A percentile compares a stretch with the other conserved stretches of the same genome.
Evolutionary conservation across 208 protist genomes (phyloP).

Genomic region (Plasmodiophora brassicae): DNA sequence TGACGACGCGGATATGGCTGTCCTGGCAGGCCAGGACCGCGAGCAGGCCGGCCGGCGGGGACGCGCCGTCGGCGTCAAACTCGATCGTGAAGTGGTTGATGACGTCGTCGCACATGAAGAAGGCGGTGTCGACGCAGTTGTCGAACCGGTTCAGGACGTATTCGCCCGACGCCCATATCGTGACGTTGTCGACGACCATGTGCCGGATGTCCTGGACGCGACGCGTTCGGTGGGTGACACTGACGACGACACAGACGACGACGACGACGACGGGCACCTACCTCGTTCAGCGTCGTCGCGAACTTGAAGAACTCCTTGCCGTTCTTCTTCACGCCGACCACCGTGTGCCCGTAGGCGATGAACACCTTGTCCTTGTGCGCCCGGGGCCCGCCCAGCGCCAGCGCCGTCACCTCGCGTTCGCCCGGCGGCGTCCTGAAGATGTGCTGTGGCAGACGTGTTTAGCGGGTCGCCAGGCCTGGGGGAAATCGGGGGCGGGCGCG

Average conservation of each 20-base stretch:
- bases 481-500: not conserved
- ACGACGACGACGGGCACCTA: not conserved
- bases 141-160: slow-evolving; percentile 12
- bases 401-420: not conserved
- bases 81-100: slow-evolving; percentile 12
- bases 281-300: not conserved
- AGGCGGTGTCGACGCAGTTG: not conserved
- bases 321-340: slow-evolving; percentile 12
- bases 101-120: not conserved
- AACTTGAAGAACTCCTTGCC: slow-evolving; percentile 13
- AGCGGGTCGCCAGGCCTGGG: not conserved
- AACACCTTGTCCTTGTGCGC: slow-evolving; percentile 6
- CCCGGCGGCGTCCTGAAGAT: not conserved
- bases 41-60: not conserved
- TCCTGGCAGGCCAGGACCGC: not conserved
- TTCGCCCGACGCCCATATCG: not conserved
- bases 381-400: not conserved
- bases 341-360: not conserved
- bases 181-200: slow-evolving; percentile 11
- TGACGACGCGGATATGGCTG: not conserved
- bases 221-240: not conserved
- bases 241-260: not conserved
- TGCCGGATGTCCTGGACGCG: not conserved
- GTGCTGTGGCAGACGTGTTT: not conserved
- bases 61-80: not conserved